These are phyloP conservation scores for Coniosporium apollinis DNA, from an alignment of 495 filamentous ascomycete species.

Conservation along the genomic window DNA sequence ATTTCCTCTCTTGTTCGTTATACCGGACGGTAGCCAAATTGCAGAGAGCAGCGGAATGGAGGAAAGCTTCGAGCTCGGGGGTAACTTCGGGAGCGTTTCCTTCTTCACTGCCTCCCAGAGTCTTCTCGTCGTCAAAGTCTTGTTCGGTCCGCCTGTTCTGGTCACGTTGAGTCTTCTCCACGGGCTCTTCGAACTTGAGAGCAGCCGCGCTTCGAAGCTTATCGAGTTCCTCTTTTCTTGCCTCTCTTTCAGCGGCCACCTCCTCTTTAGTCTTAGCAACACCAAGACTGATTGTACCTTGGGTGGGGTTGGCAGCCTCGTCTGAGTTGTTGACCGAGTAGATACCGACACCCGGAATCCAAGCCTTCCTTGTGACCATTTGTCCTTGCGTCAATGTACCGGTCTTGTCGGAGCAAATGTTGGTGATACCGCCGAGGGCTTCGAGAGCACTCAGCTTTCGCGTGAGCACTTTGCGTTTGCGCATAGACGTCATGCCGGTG, in stretches of 20 bases:
- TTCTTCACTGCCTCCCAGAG: too few relatives aligned
- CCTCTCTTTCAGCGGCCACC: slow-evolving; percentile 12
- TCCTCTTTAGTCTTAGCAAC: slow-evolving; percentile 12
- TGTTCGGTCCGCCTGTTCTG: too few relatives aligned
- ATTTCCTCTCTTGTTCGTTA: slow-evolving; percentile 17
- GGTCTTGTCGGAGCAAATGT: slow-evolving; percentile 48
- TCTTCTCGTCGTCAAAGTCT: too few relatives aligned
- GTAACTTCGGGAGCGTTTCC: too few relatives aligned
- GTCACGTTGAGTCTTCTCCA: slow-evolving; percentile 14
- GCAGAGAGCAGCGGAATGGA: slow-evolving; percentile 14
- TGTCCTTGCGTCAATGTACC: slow-evolving; percentile 45
- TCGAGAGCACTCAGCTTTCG: slow-evolving; percentile 49
- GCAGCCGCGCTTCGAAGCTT: slow-evolving; percentile 6
- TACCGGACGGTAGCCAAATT: slow-evolving; percentile 13
- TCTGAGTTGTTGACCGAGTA: slow-evolving; percentile 13
- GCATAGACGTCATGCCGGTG: slow-evolving; percentile 57
- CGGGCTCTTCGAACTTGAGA: too few relatives aligned
- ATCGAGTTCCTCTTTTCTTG: slow-evolving; percentile 18
- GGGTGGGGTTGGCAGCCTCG: slow-evolving; percentile 15
- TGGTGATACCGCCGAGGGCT: slow-evolving; percentile 40
- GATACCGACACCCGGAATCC: slow-evolving; percentile 20
- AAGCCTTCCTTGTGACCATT: slow-evolving; percentile 38
- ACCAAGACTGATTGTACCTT: slow-evolving; percentile 27
- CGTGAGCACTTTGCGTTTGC: slow-evolving; percentile 48
- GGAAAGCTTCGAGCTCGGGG: slow-evolving; percentile 14